These are phyloP conservation scores for Apophysomyces trapeziformis DNA, from an alignment of 371 early-diverging fungal genomes.

Conservation along the genomic window DNA sequence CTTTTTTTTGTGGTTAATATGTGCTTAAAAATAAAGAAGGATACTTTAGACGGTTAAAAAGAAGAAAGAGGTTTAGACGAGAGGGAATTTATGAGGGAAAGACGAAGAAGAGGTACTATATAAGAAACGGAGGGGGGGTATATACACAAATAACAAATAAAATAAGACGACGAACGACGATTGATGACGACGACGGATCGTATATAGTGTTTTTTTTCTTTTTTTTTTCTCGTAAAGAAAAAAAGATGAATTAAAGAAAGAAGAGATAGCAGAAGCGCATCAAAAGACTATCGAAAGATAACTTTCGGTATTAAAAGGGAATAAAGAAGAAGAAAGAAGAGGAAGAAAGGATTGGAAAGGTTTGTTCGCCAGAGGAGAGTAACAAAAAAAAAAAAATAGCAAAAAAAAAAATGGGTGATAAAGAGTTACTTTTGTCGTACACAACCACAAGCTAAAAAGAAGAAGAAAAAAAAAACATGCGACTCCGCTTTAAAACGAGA, in stretches of 20 bases:
- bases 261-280: not conserved
- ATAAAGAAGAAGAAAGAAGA: constrained; percentile 5
- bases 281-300: not conserved
- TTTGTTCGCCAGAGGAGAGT: not conserved
- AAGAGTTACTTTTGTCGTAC: constrained; percentile 6
- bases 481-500: constrained; percentile 9
- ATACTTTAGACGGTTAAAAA: not conserved
- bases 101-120: not conserved
- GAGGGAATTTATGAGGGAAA: not conserved
- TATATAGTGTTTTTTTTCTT: not conserved
- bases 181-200: constrained; percentile 4
- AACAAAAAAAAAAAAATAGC: not conserved
- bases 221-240: too few species aligned
- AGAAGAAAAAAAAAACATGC: not conserved
- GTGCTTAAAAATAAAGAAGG: not conserved
- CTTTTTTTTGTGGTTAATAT: too few species aligned
- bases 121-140: not conserved
- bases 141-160: not conserved
- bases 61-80: not conserved
- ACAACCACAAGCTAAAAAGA: constrained; percentile 5
- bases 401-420: constrained; percentile 5
- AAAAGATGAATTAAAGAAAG: constrained; percentile 1
- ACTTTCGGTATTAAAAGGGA: not conserved
- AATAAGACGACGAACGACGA: too few species aligned
- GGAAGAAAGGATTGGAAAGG: not conserved